Evolutionary conservation across 441 rosid species (phyloP).

Genomic region (Corymbia citriodora): DNA sequence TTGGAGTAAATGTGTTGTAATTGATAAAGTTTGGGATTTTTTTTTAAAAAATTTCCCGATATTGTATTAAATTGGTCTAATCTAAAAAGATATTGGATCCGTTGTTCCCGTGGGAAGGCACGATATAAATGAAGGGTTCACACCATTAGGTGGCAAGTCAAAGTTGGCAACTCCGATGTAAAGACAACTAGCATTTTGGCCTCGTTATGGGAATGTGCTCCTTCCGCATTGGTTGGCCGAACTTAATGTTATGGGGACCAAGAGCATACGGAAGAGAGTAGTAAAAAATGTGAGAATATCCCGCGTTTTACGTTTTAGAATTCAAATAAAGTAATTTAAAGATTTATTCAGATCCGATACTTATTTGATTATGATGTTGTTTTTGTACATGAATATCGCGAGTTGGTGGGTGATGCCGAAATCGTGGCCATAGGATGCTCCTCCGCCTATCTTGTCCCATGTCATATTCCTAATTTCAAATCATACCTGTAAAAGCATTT

Average conservation of each 20-base stretch:
- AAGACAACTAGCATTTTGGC: background rate
- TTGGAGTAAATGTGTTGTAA: too few species aligned
- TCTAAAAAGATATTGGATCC: background rate
- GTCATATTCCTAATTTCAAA: background rate
- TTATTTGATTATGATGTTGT: background rate
- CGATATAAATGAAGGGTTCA: background rate
- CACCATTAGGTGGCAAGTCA: background rate
- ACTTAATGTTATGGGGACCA: background rate
- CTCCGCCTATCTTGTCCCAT: background rate
- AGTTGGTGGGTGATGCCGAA: background rate
- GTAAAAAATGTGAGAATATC: too few species aligned
- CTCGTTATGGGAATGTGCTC: background rate
- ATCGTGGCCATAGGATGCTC: background rate
- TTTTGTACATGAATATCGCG: background rate
- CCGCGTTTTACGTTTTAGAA: too few species aligned
- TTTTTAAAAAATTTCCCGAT: too few species aligned
- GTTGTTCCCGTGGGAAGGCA: background rate
- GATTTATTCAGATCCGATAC: too few species aligned
- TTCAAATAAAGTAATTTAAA: too few species aligned
- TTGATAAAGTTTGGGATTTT: too few species aligned
- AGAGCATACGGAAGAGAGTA: background rate
- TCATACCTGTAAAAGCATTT: background rate
- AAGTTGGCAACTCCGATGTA: background rate
- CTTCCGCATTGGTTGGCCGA: background rate
- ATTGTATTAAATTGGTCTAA: background rate